A percentile compares a stretch with the other conserved stretches of the same genome.
phyloP scores from a whole-genome alignment of 2,329 filamentous ascomycete species.

The Aspergillus ochraceus region DNA sequence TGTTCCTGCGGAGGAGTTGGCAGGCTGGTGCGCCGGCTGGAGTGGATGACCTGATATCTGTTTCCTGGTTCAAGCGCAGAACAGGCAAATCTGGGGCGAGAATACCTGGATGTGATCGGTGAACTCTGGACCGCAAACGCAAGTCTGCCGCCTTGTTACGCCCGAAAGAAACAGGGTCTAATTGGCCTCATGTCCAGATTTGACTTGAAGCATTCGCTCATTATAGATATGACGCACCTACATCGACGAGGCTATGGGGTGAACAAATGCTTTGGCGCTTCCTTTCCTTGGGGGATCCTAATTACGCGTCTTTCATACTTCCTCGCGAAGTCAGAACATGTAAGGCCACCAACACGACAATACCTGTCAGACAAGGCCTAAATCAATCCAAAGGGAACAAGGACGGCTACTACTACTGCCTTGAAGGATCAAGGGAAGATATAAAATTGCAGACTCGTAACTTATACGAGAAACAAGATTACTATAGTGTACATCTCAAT shows the following conservation, averaged over 20 bases:
- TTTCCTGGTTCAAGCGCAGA: background rate
- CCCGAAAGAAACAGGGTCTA: background rate
- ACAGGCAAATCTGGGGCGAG: background rate
- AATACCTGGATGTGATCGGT: background rate
- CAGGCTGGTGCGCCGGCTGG: constrained; percentile 63
- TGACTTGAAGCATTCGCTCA: background rate
- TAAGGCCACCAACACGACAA: background rate
- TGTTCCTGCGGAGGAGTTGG: constrained; percentile 67
- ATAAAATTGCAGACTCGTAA: background rate
- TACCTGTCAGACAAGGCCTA: background rate
- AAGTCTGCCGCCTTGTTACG: background rate
- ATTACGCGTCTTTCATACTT: background rate
- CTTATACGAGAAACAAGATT: constrained; percentile 7
- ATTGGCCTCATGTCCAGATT: background rate
- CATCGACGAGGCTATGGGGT: background rate
- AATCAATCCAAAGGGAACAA: background rate
- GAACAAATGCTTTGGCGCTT: background rate
- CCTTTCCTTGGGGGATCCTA: background rate
- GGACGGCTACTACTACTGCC: background rate
- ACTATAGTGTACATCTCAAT: constrained; percentile 31
- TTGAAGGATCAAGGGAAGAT: background rate
- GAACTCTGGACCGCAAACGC: background rate
- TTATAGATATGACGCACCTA: background rate
- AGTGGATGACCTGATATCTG: constrained; percentile 24
- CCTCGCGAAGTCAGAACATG: background rate